These are phyloP conservation scores for Paradendryphiella salina DNA, from an alignment of 2,329 filamentous ascomycete genomes.

Conservation along the genomic window DNA sequence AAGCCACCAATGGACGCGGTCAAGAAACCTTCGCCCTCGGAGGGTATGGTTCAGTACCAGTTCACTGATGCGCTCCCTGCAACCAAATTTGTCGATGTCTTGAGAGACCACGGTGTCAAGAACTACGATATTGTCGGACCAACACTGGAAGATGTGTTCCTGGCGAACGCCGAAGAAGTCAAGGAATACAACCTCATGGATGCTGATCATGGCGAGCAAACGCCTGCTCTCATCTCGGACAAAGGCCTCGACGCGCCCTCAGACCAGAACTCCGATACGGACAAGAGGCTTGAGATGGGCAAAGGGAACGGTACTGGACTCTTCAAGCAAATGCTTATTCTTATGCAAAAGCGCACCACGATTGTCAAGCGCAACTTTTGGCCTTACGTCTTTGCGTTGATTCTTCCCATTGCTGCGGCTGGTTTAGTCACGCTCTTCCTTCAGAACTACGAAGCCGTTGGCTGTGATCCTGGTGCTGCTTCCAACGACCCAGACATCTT, in stretches of 20 bases:
- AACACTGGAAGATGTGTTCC: slow-evolving; percentile 90
- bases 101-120: slow-evolving; percentile 68
- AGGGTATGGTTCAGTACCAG: slow-evolving; percentile 74
- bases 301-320: slow-evolving; percentile 72
- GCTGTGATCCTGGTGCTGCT: slow-evolving; percentile 50
- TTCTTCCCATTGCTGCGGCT: slow-evolving; percentile 78
- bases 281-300: slow-evolving; percentile 54
- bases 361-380: slow-evolving; percentile 79
- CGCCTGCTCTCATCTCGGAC: slow-evolving; percentile 16
- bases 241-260: slow-evolving; percentile 33
- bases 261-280: slow-evolving; percentile 36
- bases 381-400: slow-evolving; percentile 72
- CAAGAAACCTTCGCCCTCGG: slow-evolving; percentile 50
- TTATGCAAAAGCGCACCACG: slow-evolving; percentile 76
- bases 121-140: slow-evolving; percentile 88
- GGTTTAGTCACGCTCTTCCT: slow-evolving; percentile 79
- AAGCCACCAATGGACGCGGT: slow-evolving; percentile 51
- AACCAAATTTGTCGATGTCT: slow-evolving; percentile 67
- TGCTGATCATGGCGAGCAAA: slow-evolving; percentile 28
- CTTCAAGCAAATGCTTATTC: slow-evolving; percentile 68
- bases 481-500: slow-evolving; percentile 39
- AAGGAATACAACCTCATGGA: slow-evolving; percentile 54
- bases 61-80: slow-evolving; percentile 71
- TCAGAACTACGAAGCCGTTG: slow-evolving; percentile 57
- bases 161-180: slow-evolving; percentile 82